Percentiles rank a stretch among this genome's conserved stretches.
These are phyloP conservation scores for Trichosporon sp. DNA, from an alignment of 1,284 basidiomycete species.

Conservation along the genomic window DNA sequence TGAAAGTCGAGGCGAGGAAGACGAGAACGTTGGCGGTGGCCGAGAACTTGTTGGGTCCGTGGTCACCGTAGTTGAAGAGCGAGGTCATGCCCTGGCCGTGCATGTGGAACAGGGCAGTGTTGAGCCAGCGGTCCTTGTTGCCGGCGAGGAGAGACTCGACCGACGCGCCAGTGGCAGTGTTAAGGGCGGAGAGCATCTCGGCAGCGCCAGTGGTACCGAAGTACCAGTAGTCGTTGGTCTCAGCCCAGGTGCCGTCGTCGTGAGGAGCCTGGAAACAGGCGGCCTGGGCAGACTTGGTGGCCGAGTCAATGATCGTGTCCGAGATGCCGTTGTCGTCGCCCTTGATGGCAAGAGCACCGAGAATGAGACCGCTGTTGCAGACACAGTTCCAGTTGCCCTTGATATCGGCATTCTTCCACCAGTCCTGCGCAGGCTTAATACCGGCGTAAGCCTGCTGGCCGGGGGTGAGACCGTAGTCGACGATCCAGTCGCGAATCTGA, in stretches of 20 bases:
- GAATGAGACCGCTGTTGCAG: conserved; percentile 85
- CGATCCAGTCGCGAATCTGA: conserved; percentile 72
- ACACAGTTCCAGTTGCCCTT: conserved; percentile 96
- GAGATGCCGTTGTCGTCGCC: conserved; percentile 79
- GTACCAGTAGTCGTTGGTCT: conserved; percentile 96
- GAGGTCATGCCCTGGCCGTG: conserved; percentile 80
- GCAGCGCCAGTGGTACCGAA: conserved; percentile 90
- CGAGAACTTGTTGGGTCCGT: conserved; percentile 87
- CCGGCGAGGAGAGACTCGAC: conserved; percentile 70
- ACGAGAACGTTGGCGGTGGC: conserved; percentile 60
- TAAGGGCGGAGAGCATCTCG: conserved; percentile 83
- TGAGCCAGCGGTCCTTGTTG: conserved; percentile 69
- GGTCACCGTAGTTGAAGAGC: conserved; percentile 88
- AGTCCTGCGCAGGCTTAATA: conserved; percentile 47
- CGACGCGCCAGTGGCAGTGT: conserved; percentile 77
- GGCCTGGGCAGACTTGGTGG: conserved; percentile 49
- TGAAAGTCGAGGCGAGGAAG: conserved; percentile 70
- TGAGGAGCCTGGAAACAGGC: conserved; percentile 72
- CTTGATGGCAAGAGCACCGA: conserved; percentile 87
- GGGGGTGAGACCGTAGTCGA: conserved; percentile 73
- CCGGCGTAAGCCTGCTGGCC: conserved; percentile 64
- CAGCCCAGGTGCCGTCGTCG: conserved; percentile 89
- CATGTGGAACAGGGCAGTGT: conserved; percentile 89
- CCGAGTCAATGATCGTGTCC: conserved; percentile 63
- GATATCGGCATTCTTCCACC: conserved; percentile 59